Conservation (phyloP, 1,139 yeast genomes). For the Casaregolazyma lundiana region DNA sequence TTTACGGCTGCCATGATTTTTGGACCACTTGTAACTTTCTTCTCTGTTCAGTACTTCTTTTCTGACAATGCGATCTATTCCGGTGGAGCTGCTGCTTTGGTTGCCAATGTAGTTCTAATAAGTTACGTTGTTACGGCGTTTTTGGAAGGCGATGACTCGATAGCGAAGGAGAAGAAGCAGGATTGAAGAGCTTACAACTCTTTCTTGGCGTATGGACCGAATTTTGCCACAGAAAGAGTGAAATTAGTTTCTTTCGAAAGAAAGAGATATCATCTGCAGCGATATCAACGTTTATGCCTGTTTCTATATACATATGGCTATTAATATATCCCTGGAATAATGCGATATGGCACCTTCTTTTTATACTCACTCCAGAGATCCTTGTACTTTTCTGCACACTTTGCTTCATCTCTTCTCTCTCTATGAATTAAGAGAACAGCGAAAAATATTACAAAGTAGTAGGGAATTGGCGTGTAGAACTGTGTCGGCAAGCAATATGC, state of each 20-base stretch:
- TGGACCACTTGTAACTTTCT: slow-evolving; percentile 72
- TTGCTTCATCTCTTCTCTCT: slow-evolving; percentile 85
- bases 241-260: not conserved
- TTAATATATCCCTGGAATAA: slow-evolving; percentile 79
- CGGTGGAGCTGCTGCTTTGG: slow-evolving; percentile 86
- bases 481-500: slow-evolving; percentile 95
- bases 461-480: slow-evolving; percentile 72
- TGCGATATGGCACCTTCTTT: slow-evolving; percentile 75
- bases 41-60: slow-evolving; percentile 45
- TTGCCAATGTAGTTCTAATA: slow-evolving; percentile 80
- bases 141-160: slow-evolving; percentile 55
- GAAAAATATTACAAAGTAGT: slow-evolving; percentile 81
- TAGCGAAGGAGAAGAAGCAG: slow-evolving; percentile 9
- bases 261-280: not conserved
- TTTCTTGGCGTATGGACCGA: not conserved
- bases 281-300: not conserved
- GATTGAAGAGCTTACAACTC: slow-evolving; percentile 3
- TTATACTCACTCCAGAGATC: slow-evolving; percentile 81
- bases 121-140: slow-evolving; percentile 87
- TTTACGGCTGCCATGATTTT: slow-evolving; percentile 88
- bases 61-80: slow-evolving; percentile 62
- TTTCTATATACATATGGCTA: slow-evolving; percentile 1
- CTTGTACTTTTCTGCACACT: slow-evolving; percentile 83
- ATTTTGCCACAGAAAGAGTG: not conserved
- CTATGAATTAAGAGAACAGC: slow-evolving; percentile 79